Percentiles rank a stretch among this genome's conserved stretches.
phyloP scores from a whole-genome alignment of 495 filamentous ascomycete species.

The Chaetomidium leptoderma region DNA sequence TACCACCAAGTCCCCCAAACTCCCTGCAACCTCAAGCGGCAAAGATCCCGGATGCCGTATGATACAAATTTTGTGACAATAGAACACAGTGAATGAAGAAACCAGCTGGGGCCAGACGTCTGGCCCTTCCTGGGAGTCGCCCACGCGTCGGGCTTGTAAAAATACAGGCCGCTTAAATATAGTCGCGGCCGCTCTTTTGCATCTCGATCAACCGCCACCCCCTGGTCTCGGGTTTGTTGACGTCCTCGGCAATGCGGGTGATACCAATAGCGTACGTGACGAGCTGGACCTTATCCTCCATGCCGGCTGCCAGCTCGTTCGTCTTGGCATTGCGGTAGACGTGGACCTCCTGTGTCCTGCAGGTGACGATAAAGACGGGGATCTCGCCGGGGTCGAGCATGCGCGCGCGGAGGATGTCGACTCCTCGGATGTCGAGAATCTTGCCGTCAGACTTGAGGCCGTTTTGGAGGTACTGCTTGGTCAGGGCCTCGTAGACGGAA shows the following conservation, averaged over 20 bases:
- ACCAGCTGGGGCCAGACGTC: not conserved
- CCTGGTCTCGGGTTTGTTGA: slow-evolving; percentile 91
- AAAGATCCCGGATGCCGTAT: slow-evolving; percentile 25
- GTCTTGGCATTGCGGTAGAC: slow-evolving; percentile 91
- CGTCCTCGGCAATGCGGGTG: slow-evolving; percentile 87
- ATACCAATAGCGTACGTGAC: slow-evolving; percentile 98
- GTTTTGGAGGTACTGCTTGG: slow-evolving; percentile 88
- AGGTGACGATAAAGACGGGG: slow-evolving; percentile 94
- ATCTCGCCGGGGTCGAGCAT: slow-evolving; percentile 96
- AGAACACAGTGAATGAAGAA: slow-evolving; percentile 15
- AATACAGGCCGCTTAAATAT: slow-evolving; percentile 33
- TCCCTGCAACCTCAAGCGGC: slow-evolving; percentile 16
- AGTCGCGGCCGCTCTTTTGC: slow-evolving; percentile 97
- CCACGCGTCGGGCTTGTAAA: not conserved
- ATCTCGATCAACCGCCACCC: slow-evolving; percentile 97
- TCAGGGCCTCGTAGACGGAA: slow-evolving; percentile 87
- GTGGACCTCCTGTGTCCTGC: slow-evolving; percentile 95
- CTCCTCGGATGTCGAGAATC: slow-evolving; percentile 89
- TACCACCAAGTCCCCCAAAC: slow-evolving; percentile 19
- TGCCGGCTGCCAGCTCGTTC: slow-evolving; percentile 84
- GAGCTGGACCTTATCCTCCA: slow-evolving; percentile 97
- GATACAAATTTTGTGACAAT: slow-evolving; percentile 25
- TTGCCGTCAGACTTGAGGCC: slow-evolving; percentile 91
- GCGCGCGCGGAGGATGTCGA: slow-evolving; percentile 82
- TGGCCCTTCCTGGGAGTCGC: not conserved